Evolutionary conservation across 2,329 filamentous ascomycete genomes (phyloP).

Genomic region (Albophoma yamanashiensis): DNA sequence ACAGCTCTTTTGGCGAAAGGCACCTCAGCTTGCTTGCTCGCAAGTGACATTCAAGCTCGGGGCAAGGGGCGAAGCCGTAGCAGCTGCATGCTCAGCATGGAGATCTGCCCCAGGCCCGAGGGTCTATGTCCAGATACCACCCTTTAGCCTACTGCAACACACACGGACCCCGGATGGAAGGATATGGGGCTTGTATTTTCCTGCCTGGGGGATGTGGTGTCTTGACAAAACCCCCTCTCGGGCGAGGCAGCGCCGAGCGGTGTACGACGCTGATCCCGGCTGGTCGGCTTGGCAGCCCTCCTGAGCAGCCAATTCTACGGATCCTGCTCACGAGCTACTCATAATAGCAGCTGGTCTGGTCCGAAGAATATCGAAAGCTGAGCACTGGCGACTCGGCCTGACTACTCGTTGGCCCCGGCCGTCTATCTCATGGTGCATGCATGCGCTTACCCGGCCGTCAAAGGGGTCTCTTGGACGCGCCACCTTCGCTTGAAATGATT

Average conservation of each 20-base stretch:
- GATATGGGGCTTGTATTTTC: background rate
- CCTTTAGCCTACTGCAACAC: background rate
- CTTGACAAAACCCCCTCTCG: slow-evolving; percentile 1
- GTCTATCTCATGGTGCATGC: background rate
- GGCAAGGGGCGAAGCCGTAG: background rate
- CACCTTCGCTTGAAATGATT: slow-evolving; percentile 1
- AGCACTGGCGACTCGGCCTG: background rate
- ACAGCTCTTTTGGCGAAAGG: background rate
- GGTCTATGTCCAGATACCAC: background rate
- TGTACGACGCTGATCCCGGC: background rate
- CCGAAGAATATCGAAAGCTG: background rate
- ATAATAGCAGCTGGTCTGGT: background rate
- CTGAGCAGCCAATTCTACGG: background rate
- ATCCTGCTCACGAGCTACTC: background rate
- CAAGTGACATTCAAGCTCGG: slow-evolving; percentile 1
- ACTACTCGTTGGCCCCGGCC: background rate
- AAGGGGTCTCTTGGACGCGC: background rate
- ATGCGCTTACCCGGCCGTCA: slow-evolving; percentile 3
- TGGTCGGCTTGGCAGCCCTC: background rate
- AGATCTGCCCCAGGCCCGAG: background rate
- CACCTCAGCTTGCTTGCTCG: slow-evolving; percentile 1
- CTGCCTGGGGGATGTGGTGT: background rate
- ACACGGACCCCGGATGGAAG: background rate
- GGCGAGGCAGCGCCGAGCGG: background rate
- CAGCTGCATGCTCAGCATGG: background rate